Evolutionary conservation across 2,329 filamentous ascomycete species (phyloP), one percentile per base, ranked within the genome.

Genomic region (Annulohypoxylon truncatum): DNA sequence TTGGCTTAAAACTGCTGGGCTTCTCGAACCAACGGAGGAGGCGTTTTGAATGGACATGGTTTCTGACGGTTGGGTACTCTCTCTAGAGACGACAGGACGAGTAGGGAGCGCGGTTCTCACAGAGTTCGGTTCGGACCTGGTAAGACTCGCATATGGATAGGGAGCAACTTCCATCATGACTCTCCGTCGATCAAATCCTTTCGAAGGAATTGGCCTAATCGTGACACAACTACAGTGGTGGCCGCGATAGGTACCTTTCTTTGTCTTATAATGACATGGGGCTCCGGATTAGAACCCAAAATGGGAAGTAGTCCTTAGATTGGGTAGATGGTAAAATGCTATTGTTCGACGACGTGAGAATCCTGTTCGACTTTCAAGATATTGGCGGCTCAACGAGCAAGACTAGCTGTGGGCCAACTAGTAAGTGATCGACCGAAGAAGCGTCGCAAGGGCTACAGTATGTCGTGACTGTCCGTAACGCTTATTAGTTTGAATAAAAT

Each of bases 91-190:
- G 38, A 72, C 66, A n/a, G 75, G 73, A 7, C 73, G 72, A 46
- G 73, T 74, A 54, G 75, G 75, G 26, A 77, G 74, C 44, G 74
- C 74, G 18, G 73, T 76, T 52, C 75, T 74, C 10, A 60, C 57
- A 24, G 75, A 71, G 26, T 66, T 65, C 10, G 72, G 50, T 33
- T 75, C 71, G 44, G 70, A 68, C 63, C 63, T 73, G 55, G 69
- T 47, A 42, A 69, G 50, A 53, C 61, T 72, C 51, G 69, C 24
- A 44, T 68, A 66, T 20, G 72, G 58, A 46, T 65, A 70, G 15
- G 61, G 69, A 9, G 64, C 59, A 18, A 72, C 47, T 67, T 76
- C 71, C 72, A 74, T 75, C 67, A 74, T 72, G 51, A 55, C 61
- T 18, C 50, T 64, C 62, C 33, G 53, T 59, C 38, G 33, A 52